Evolutionary conservation across 1,284 basidiomycete genomes (phyloP), one percentile per base, ranked within the genome.

Genomic region (Ustilago cynodontis): DNA sequence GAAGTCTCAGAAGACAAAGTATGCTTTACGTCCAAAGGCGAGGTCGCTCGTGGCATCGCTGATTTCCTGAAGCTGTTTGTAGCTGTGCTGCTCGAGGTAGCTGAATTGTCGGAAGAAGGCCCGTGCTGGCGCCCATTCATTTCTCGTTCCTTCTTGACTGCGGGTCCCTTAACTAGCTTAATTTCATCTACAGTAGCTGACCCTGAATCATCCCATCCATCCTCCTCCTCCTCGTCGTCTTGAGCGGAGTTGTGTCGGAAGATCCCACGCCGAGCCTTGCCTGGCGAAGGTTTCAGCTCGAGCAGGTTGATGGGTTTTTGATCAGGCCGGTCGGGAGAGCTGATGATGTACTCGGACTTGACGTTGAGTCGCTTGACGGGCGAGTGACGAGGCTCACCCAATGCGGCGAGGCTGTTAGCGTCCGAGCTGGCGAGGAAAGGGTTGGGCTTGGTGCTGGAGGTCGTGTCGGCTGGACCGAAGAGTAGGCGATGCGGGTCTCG

Each of bases 231-330:
- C 3, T 66, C 66, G 5, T 69, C 55, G 28, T 78, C 64, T 6
- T 28, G 51, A 6, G 39, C 57, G 20, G 58, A 26, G 24, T 72
- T 53, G 59, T 79, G 77, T 1, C 70, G 63, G 54, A 79, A 79
- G 56, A 75, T 72, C n/a, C 77, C 77, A 22, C 77, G 60, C 41
- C 60, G 66, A 14, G 77, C 77, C 37, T 79, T 79, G 14, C 77
- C 77, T 16, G 77, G 77, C 20, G 73, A 77, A 2, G 77, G 77
- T 35, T 71, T 76, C 22, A 79, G 69, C 16, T 66, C 70, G 20
- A 72, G 63, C 6, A 79, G 65, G 39, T 79, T 73, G 61, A 79
- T 76, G 2, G 77, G 77, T 28, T 73, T 79, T 22, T 67, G 71
- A 56, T 71, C 73, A 14, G 68, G 73, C 39, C 73, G 60, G 28